These are phyloP conservation scores for Pseudocercospora musae DNA, from an alignment of 2,329 filamentous ascomycete genomes.

Conservation along the genomic window DNA sequence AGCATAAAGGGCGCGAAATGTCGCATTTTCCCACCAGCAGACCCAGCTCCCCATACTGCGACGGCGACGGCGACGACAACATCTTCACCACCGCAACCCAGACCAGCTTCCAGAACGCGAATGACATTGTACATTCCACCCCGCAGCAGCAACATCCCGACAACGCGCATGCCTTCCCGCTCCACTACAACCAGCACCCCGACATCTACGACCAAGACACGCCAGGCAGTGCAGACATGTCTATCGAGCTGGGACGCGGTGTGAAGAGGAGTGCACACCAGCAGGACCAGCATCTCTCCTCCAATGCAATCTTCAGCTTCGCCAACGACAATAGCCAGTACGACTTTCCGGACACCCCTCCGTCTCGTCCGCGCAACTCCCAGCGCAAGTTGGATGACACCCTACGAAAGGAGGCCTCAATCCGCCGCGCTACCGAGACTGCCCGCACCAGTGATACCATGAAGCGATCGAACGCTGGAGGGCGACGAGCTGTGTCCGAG, in stretches of 20 bases:
- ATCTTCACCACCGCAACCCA: slow-evolving; percentile 21
- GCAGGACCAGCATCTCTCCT: slow-evolving; percentile 48
- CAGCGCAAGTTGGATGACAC: slow-evolving; percentile 36
- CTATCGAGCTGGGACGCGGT: slow-evolving; percentile 57
- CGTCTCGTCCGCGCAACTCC: slow-evolving; percentile 29
- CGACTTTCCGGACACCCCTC: slow-evolving; percentile 45
- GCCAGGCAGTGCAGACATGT: slow-evolving; percentile 44
- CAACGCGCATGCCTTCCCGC: slow-evolving; percentile 11
- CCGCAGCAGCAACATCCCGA: slow-evolving; percentile 15
- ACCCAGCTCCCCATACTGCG: slow-evolving; percentile 12
- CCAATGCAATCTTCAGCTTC: slow-evolving; percentile 48
- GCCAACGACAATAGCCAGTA: slow-evolving; percentile 49
- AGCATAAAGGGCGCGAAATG: slow-evolving; percentile 1
- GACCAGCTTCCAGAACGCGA: slow-evolving; percentile 19
- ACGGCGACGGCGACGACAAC: slow-evolving; percentile 11
- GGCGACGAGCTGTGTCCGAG: slow-evolving; percentile 51
- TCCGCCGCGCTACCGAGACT: slow-evolving; percentile 44
- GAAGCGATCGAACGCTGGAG: slow-evolving; percentile 18
- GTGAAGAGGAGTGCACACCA: slow-evolving; percentile 38
- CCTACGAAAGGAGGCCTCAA: slow-evolving; percentile 45
- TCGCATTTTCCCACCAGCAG: slow-evolving; percentile 12
- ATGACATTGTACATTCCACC: slow-evolving; percentile 22
- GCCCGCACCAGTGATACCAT: slow-evolving; percentile 35
- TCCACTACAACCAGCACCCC: slow-evolving; percentile 25
- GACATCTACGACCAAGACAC: slow-evolving; percentile 24